Percentiles rank a stretch among this genome's conserved stretches.
Conservation (phyloP, 768 basidiomycete genomes). For the Auricularia sp. region DNA sequence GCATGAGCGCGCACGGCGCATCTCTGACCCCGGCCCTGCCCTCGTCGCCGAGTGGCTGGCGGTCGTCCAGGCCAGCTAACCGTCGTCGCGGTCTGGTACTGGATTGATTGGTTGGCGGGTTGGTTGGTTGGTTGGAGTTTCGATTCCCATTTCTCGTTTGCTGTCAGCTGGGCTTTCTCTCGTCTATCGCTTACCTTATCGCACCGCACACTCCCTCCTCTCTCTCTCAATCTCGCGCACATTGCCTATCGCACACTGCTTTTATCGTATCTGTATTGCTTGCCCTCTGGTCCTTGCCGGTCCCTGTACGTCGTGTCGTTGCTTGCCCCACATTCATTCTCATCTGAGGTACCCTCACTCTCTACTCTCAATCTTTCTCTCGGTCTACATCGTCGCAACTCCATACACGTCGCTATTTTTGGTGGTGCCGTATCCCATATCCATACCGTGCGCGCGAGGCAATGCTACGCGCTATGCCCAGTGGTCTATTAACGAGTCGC, state of each 20-base stretch:
- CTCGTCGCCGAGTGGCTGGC: background rate
- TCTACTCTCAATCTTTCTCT: background rate
- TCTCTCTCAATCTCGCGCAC: too few species aligned
- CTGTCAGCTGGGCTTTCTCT: background rate
- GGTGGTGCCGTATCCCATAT: background rate
- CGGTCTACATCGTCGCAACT: background rate
- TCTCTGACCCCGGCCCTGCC: background rate
- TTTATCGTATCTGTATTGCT: too few species aligned
- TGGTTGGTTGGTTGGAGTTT: too few species aligned
- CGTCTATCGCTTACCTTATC: background rate
- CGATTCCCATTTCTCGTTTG: too few species aligned
- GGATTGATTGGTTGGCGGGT: too few species aligned
- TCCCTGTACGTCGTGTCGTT: background rate
- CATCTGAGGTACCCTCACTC: background rate
- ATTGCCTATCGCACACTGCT: too few species aligned
- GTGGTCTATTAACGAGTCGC: slow-evolving; percentile 81
- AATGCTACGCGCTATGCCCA: slow-evolving; percentile 48
- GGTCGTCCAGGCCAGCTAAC: background rate
- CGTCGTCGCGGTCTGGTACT: background rate
- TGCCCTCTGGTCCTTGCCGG: too few species aligned
- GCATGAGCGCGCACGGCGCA: background rate
- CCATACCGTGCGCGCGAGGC: too few species aligned
- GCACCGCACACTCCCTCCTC: too few species aligned
- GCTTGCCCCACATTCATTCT: background rate
- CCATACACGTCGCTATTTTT: too few species aligned